These are phyloP conservation scores for Chaetomium globosum DNA, from an alignment of 2,329 filamentous ascomycete genomes.

Conservation along the genomic window DNA sequence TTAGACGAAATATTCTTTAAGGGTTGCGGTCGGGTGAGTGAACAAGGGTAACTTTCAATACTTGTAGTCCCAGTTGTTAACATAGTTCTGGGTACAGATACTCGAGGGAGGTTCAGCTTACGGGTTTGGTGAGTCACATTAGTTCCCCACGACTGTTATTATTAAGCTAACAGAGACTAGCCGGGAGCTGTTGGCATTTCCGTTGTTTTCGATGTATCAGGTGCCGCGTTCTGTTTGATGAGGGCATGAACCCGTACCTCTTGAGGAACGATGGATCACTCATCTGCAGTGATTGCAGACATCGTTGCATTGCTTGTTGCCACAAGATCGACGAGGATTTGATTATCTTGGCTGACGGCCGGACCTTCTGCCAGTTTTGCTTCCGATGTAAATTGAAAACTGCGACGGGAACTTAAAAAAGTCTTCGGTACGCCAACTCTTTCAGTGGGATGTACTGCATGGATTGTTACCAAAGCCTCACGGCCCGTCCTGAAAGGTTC, in stretches of 20 bases:
- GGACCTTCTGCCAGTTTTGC: conserved; percentile 95
- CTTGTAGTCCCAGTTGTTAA: conserved; percentile 32
- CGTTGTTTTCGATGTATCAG: conserved; percentile 98
- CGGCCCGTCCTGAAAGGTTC: conserved; percentile 85
- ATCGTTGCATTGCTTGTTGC: conserved; percentile 93
- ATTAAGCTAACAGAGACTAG: conserved; percentile 50
- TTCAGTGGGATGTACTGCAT: conserved; percentile 99
- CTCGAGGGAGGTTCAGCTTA: conserved; percentile 98
- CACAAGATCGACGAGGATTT: conserved; percentile 99
- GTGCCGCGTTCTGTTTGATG: conserved; percentile 92
- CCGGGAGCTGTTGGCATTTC: conserved; percentile 96
- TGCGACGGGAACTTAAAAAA: conserved; percentile 99
- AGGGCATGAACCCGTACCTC: conserved; percentile 93
- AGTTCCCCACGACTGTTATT: not conserved
- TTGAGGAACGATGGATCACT: conserved; percentile 98
- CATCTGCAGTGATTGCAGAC: conserved; percentile 99
- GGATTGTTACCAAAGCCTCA: conserved; percentile 95
- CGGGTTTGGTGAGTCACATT: conserved; percentile 72
- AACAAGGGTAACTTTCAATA: conserved; percentile 26
- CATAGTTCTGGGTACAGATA: conserved; percentile 60
- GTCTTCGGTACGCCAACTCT: conserved; percentile 90
- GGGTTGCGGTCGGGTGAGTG: conserved; percentile 82
- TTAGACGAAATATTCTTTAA: conserved; percentile 78
- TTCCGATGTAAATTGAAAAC: conserved; percentile 96
- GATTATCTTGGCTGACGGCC: conserved; percentile 94